Conservation (phyloP, 1,284 basidiomycete species). For the Pascua sp. region DNA sequence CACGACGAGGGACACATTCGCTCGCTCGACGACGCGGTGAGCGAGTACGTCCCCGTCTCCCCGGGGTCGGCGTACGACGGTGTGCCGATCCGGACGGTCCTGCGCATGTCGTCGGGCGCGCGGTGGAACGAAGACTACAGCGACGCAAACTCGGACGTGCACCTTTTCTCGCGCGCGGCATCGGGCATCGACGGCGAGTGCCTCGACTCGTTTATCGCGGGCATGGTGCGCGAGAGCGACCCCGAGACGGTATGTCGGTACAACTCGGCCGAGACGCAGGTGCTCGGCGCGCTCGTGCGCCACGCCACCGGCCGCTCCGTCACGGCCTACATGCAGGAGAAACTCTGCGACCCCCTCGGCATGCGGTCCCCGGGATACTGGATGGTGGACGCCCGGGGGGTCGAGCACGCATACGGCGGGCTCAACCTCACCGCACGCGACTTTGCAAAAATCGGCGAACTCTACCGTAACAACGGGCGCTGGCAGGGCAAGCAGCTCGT, state of each 20-base stretch:
- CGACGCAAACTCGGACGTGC: neutral
- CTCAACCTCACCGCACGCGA: constrained; percentile 5
- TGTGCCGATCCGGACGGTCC: neutral
- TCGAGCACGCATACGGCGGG: neutral
- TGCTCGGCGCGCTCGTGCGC: neutral
- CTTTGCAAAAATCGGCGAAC: constrained; percentile 14
- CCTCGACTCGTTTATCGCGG: constrained; percentile 1
- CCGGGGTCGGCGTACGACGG: neutral
- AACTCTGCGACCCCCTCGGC: constrained; percentile 1
- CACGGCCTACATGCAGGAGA: constrained; percentile 2
- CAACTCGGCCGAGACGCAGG: constrained; percentile 3
- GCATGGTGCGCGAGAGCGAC: constrained; percentile 1
- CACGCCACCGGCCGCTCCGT: neutral
- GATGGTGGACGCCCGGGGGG: neutral
- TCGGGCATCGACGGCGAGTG: neutral
- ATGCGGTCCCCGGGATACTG: neutral
- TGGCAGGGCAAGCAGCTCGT: neutral
- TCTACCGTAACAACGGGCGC: constrained; percentile 7
- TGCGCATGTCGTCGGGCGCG: neutral
- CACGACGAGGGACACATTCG: neutral
- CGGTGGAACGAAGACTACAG: constrained; percentile 4
- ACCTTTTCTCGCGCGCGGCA: neutral
- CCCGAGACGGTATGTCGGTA: constrained; percentile 1
- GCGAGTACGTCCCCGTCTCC: neutral
- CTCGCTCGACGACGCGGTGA: neutral